Conservation (phyloP, 305 asterid species). For the Fraxinus sp. region DNA sequence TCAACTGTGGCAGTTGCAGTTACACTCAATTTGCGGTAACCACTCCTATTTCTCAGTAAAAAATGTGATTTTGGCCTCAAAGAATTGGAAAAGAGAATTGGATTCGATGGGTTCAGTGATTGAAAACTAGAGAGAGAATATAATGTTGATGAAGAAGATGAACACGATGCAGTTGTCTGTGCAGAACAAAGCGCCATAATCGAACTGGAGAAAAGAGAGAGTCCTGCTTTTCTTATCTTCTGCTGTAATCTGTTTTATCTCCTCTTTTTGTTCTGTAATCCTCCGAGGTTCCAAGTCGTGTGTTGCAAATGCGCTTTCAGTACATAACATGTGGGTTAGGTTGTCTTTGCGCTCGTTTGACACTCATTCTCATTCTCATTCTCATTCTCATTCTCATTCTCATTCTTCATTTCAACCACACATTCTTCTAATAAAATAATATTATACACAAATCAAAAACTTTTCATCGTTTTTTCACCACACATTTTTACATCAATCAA, state of each 20-base stretch:
- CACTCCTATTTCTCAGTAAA: slow-evolving; percentile 23
- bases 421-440: no score
- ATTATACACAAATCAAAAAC: no score
- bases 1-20: slow-evolving; percentile 68
- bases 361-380: no score
- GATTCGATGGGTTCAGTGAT: slow-evolving; percentile 33
- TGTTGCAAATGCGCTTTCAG: neutral
- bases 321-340: neutral
- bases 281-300: neutral
- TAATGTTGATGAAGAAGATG: slow-evolving; percentile 24
- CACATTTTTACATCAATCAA: no score
- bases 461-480: no score
- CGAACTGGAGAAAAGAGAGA: neutral
- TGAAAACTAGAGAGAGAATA: slow-evolving; percentile 22
- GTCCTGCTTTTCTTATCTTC: slow-evolving; percentile 6
- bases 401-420: no score
- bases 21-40: slow-evolving; percentile 32
- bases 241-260: neutral
- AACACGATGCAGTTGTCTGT: slow-evolving; percentile 32
- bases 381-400: no score
- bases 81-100: slow-evolving; percentile 40
- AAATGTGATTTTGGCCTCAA: slow-evolving; percentile 31
- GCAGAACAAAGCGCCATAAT: slow-evolving; percentile 43
- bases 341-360: no score
- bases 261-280: neutral